phyloP scores from a whole-genome alignment of 2,329 filamentous ascomycete species.

The Epichloe coenophiala region DNA sequence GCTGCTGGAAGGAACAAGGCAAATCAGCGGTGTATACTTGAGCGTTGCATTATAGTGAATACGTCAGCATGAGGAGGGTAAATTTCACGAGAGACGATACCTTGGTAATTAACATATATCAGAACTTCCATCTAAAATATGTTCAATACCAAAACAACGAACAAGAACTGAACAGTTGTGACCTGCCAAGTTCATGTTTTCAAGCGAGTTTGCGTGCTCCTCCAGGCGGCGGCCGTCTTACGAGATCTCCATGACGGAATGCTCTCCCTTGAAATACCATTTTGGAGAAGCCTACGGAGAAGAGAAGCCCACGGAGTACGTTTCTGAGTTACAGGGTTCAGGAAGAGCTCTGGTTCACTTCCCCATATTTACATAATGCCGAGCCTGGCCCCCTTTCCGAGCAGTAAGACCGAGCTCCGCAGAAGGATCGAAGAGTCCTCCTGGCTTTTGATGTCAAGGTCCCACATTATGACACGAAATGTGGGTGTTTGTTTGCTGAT shows the following conservation, averaged over 20 bases:
- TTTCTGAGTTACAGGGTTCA: not conserved
- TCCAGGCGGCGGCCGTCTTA: not conserved
- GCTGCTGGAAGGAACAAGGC: not conserved
- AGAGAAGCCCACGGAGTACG: too few species aligned
- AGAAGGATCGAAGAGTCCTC: not conserved
- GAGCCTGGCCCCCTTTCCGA: conserved; percentile 9
- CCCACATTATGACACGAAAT: conserved; percentile 12
- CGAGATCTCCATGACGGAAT: too few species aligned
- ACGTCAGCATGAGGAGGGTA: too few species aligned
- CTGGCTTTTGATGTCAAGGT: conserved; percentile 2
- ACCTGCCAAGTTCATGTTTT: not conserved
- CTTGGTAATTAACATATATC: too few species aligned
- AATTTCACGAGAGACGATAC: too few species aligned
- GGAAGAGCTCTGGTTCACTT: not conserved
- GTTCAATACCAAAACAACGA: too few species aligned
- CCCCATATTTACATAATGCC: not conserved
- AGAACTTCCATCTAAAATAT: too few species aligned
- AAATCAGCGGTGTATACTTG: not conserved
- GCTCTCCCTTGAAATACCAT: not conserved
- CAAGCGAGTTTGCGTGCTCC: not conserved
- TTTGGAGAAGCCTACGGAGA: too few species aligned
- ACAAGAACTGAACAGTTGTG: too few species aligned
- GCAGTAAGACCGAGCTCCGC: conserved; percentile 8
- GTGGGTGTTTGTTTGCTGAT: conserved; percentile 16
- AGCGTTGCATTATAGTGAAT: too few species aligned